phyloP scores from a whole-genome alignment of 75 land plant species.

The Sequoia sempervirens region DNA sequence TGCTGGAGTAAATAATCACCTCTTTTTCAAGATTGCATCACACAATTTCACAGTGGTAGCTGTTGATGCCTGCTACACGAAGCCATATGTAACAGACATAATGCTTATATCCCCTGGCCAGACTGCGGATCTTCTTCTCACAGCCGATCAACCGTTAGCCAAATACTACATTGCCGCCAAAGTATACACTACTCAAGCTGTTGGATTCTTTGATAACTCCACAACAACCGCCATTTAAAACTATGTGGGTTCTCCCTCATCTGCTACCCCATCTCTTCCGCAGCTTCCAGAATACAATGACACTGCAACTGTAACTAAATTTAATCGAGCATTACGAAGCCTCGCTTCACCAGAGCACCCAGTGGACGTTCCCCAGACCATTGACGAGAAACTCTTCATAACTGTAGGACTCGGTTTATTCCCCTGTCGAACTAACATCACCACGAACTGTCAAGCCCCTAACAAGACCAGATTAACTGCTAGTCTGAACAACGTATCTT shows the following conservation, averaged over 20 bases:
- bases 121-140: slow-evolving; percentile 38
- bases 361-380: neutral
- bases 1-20: neutral
- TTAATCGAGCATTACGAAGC: neutral
- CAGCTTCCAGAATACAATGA: neutral
- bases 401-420: neutral
- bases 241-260: slow-evolving; percentile 13
- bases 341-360: neutral
- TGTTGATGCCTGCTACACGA: neutral
- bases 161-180: slow-evolving; percentile 47
- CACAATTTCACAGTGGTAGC: neutral
- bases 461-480: neutral
- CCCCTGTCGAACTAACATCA: neutral
- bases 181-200: slow-evolving; percentile 1
- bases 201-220: slow-evolving; percentile 13
- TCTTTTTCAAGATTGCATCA: neutral
- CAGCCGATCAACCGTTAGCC: slow-evolving; percentile 33
- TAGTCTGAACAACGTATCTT: slow-evolving; percentile 1
- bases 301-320: neutral
- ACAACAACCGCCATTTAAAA: slow-evolving; percentile 32
- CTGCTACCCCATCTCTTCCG: neutral
- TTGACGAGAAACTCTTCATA: neutral
- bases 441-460: neutral
- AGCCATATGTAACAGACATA: neutral
- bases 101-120: slow-evolving; percentile 14